These are phyloP conservation scores for Porcisia deanei DNA, from an alignment of 208 protist species.

Conservation along the genomic window DNA sequence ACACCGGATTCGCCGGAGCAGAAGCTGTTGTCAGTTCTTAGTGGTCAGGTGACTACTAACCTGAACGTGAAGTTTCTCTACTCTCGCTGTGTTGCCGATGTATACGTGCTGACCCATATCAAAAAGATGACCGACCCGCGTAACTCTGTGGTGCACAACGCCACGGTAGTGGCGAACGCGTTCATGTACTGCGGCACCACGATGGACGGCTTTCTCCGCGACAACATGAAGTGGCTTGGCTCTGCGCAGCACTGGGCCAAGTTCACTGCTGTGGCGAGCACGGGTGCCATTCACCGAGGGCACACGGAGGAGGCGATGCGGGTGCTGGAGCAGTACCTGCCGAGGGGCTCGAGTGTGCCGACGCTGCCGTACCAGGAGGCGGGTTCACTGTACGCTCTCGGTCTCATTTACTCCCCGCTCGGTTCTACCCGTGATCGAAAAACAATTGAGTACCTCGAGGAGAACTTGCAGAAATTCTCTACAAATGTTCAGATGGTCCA, in stretches of 20 bases:
- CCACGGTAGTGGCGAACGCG: constrained; percentile 95
- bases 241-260: constrained; percentile 97
- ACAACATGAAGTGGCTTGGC: constrained; percentile 97
- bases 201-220: constrained; percentile 97
- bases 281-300: constrained; percentile 98
- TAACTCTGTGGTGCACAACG: constrained; percentile 91
- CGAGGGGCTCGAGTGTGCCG: constrained; percentile 50
- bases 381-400: constrained; percentile 97
- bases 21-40: constrained; percentile 82
- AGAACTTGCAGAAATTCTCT: constrained; percentile 67
- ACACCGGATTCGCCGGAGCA: constrained; percentile 31
- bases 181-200: constrained; percentile 99
- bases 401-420: constrained; percentile 96
- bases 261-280: constrained; percentile 95
- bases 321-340: constrained; percentile 95
- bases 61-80: constrained; percentile 97
- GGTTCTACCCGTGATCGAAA: constrained; percentile 85
- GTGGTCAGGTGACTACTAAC: constrained; percentile 88
- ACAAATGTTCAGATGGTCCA: constrained; percentile 95
- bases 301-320: constrained; percentile 89
- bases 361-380: constrained; percentile 94
- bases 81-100: constrained; percentile 92
- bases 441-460: constrained; percentile 81
- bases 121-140: constrained; percentile 87
- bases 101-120: constrained; percentile 95